A percentile compares a stretch with the other conserved stretches of the same genome.
These are phyloP conservation scores for Laburnicola sp. DNA, from an alignment of 2,329 filamentous ascomycete species.

Conservation along the genomic window DNA sequence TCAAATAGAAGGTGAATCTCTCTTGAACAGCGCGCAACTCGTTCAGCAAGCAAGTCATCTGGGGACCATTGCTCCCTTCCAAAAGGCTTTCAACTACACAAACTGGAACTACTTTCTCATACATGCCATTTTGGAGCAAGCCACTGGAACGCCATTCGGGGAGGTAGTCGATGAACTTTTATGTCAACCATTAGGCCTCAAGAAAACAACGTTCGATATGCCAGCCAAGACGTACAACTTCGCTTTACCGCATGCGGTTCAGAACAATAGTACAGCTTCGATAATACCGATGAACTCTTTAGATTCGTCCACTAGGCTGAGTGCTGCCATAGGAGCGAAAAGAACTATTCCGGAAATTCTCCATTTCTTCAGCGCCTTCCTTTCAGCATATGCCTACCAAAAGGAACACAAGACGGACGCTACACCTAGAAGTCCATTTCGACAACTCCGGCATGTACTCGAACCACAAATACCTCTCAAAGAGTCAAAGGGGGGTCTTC, in stretches of 20 bases:
- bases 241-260: conserved; percentile 6
- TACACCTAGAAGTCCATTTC: conserved; percentile 13
- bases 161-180: conserved; percentile 7
- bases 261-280: conserved; percentile 5
- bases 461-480: conserved; percentile 9
- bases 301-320: conserved; percentile 3
- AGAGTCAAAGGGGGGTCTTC: too few relatives aligned
- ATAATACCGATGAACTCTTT: conserved; percentile 4
- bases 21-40: conserved; percentile 9
- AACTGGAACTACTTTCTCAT: conserved; percentile 19
- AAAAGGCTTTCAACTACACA: conserved; percentile 14
- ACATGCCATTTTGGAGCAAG: conserved; percentile 1
- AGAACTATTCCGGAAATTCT: conserved; percentile 9
- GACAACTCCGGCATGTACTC: conserved; percentile 10
- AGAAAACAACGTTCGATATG: conserved; percentile 8
- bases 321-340: conserved; percentile 10
- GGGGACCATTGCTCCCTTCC: conserved; percentile 7
- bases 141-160: conserved; percentile 10
- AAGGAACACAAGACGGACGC: conserved; percentile 3
- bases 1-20: conserved; percentile 10
- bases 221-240: conserved; percentile 5
- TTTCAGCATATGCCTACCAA: conserved; percentile 15
- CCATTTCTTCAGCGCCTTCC: conserved; percentile 7
- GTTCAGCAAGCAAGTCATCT: background rate
- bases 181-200: conserved; percentile 13